Base-by-base conservation (phyloP, 306 rosid species). In the Astragalus membranaceus region DNA sequence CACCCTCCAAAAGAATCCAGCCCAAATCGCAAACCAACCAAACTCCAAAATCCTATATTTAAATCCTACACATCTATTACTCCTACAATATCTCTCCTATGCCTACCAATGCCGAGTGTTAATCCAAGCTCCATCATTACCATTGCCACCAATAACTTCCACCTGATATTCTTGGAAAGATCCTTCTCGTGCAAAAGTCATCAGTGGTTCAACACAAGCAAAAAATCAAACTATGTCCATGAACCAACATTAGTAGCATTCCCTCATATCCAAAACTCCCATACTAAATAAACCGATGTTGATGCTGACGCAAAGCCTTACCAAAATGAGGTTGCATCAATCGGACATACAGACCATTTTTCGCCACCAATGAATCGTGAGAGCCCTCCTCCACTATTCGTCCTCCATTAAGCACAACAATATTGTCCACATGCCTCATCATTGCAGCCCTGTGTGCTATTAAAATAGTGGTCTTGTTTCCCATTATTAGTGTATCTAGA, bases 301-400 rank as follows among this genome's bases (percentile, higher is more conserved):
- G 99, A 30, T 91, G 95, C 75, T 85, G 99, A 30, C 97, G 99
- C 82, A 95, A 60, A 58, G 85, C 96, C 86, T 91, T 95, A 46
- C 96, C 99, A 41, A 89, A 91, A 82, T 95, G 99, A 49, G 99
- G 99, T 81, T 95, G 99, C 97, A 89, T 95, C 82, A 95, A 85
- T 42, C 92, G 88, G 66, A 89, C 97, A 55, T 95, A 95, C 15
- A 95, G 86, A 68, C 99, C 99, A 67, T 89, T 95, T 87, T 91
- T 95, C 15, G 97, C 87, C 50, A 75, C 78, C 86, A 95, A 81
- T 26, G 95, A 67, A 82, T 89, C 96, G 49, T 89, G 96, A 67
- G 77, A 68, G 17, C 99, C 99, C 63, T 95, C 97, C 77, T 95
- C 99, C 81, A 95, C 99, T 75, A 95, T 95, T 72, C 96, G 84